Evolutionary conservation across 164 flowering plant species (phyloP), one percentile per base, ranked within the genome.

Genomic region (Buxus sempervirens): DNA sequence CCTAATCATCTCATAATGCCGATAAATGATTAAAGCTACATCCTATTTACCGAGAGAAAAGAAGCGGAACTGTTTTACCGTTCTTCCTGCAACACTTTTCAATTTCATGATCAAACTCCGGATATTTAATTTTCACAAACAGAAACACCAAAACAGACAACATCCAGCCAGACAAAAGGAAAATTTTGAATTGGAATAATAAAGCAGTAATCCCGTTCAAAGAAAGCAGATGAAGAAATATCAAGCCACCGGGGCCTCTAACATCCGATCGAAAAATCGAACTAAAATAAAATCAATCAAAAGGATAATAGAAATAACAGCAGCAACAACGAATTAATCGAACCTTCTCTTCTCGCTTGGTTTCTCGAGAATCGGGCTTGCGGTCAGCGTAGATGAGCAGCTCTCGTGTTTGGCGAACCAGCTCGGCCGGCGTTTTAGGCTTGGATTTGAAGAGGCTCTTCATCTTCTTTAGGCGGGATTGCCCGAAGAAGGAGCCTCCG

Each of bases 281-380:
- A 45, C 4, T 12, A 8, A 26, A 15, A 12, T 9, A 41, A 24
- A 58, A 27, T 9, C 45, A 18, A 60, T 27, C n/a, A 3, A 53
- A 16, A 22, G 8, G 18, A 19, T 27, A n/a, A 54, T 13, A n/a
- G 60, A 27, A 53, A 38, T 10, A 55, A 22, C 62, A 58, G 65
- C 62, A 74, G 14, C 62, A 27, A 48, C 19, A 18, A 42, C 55
- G 48, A 65, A 45, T 45, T 8, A 15, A 32, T 4, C 48, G 5
- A n/a, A 86, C 89, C 93, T 88, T 86, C 54, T 86, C 93, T 45
- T 83, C 88, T 32, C 86, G 83, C 73, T 88, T 88, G 73, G 73
- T 58, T 59, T 86, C 89, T 16, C 81, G 77, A 8, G 68, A n/a
- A 59, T 75, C 77, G 12, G 82, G 53, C 58, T 60, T 54, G 12